phyloP scores from a whole-genome alignment of 306 rosid species.

The Begonia loranthoides region DNA sequence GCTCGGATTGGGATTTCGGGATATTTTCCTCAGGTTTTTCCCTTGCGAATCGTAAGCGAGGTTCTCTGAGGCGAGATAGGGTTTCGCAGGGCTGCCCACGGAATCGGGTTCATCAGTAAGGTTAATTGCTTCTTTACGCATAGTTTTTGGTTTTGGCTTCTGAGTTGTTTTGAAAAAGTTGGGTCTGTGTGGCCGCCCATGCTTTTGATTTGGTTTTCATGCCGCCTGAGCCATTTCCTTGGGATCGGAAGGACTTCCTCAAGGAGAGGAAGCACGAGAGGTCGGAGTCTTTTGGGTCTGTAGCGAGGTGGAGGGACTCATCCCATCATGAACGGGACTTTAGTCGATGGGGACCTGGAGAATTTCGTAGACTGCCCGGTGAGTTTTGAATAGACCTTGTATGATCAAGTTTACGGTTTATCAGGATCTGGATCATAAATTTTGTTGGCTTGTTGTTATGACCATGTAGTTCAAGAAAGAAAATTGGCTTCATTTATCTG shows the following conservation, averaged over 20 bases:
- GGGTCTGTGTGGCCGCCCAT: constrained; percentile 43
- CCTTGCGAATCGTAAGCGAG: too few relatives aligned
- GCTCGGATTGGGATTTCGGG: too few relatives aligned
- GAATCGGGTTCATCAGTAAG: constrained; percentile 16
- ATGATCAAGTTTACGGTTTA: too few relatives aligned
- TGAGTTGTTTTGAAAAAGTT: neutral
- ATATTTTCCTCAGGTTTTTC: too few relatives aligned
- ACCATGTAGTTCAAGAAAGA: too few relatives aligned
- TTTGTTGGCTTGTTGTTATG: too few relatives aligned
- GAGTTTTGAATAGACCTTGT: constrained; percentile 4
- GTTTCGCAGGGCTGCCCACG: constrained; percentile 3
- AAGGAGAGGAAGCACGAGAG: constrained; percentile 99
- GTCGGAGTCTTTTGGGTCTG: constrained; percentile 67
- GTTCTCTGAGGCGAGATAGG: constrained; percentile 4
- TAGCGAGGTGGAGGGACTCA: constrained; percentile 87
- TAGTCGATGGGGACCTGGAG: constrained; percentile 72
- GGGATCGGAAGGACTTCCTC: constrained; percentile 95
- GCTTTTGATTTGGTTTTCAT: constrained; percentile 74
- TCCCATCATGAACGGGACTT: constrained; percentile 68
- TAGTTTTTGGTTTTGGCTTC: constrained; percentile 1
- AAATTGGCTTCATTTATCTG: too few relatives aligned
- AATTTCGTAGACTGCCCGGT: constrained; percentile 79
- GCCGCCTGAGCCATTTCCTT: constrained; percentile 99
- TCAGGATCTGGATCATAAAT: neutral
- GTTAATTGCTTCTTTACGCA: neutral